Evolutionary conservation across 2,329 filamentous ascomycete genomes (phyloP), one percentile per base, ranked within the genome.

Genomic region (Curvularia sp.): DNA sequence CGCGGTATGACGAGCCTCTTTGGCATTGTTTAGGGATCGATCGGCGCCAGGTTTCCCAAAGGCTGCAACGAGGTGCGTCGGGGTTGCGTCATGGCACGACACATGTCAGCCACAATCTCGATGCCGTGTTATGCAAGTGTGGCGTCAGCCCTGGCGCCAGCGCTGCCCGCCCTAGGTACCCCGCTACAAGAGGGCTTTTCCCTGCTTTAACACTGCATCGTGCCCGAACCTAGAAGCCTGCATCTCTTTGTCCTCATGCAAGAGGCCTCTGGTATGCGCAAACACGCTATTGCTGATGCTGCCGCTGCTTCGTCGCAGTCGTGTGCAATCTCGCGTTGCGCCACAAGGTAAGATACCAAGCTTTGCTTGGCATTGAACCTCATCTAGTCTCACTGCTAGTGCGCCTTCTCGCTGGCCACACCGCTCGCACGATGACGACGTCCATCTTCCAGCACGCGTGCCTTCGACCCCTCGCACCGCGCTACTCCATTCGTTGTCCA

Each of bases 71-170:
- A 54, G 36, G 47, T 57, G 39, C 48, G 52, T 49, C 38, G 32
- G n/a, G 51, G 53, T 63, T 64, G 61, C 61, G 61, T 64, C 61
- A 64, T 61, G 46, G 45, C 47, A 46, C 27, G 28, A 8, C 46
- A 30, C 51, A 23, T 23, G 25, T 58, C 55, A 61, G 61, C 61
- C 55, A 64, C 61, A 64, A 43, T 53, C 45, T 55, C 50, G 39
- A 50, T 55, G 32, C 39, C 41, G 32, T 46, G 25, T 19, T 38
- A 41, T 49, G 38, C 51, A 32, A 47, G 18, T 55, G 51, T 59
- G 56, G 52, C 55, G 52, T 39, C 49, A 47, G 21, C 27, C 15
- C 10, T 23, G 19, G 13, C 18, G 19, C 21, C 32, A 18, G n/a
- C 18, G 27, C 27, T 19, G n/a, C n/a, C n/a, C n/a, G n/a, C 19